phyloP scores from a whole-genome alignment of 148 eudicot species.

The Camellia sinensis region DNA sequence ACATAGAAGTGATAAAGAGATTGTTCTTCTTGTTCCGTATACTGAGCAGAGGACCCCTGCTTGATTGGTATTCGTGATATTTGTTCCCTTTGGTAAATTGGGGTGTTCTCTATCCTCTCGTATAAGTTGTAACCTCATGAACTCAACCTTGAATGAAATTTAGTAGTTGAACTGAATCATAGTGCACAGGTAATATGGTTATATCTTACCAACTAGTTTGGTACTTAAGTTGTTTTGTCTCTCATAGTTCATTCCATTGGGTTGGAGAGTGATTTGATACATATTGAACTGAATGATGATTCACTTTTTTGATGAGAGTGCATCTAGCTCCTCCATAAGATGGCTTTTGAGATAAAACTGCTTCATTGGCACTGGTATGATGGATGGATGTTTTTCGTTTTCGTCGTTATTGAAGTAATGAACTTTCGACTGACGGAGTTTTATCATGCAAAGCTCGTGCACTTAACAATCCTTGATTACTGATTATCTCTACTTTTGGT shows the following conservation, averaged over 20 bases:
- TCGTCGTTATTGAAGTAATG: too few species aligned
- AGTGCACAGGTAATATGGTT: not conserved
- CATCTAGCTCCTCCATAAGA: too few species aligned
- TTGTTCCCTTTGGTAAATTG: not conserved
- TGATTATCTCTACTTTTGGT: too few species aligned
- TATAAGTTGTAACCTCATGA: not conserved
- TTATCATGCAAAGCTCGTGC: too few species aligned
- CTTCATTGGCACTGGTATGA: too few species aligned
- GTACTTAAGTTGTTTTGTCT: not conserved
- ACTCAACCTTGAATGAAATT: not conserved
- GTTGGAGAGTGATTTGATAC: not conserved
- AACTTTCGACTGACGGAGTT: too few species aligned
- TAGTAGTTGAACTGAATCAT: not conserved
- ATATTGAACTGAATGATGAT: too few species aligned
- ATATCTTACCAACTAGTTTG: too few species aligned
- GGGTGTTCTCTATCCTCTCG: not conserved
- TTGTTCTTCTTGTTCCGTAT: not conserved
- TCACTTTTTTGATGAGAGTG: too few species aligned
- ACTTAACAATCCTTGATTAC: too few species aligned
- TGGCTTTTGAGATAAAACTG: too few species aligned
- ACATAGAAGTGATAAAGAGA: not conserved
- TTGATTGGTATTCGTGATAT: not conserved
- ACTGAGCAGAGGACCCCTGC: not conserved
- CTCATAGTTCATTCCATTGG: not conserved
- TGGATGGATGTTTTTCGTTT: too few species aligned